Percentiles rank a stretch among this genome's conserved stretches.
Evolutionary conservation across 75 land plant genomes (phyloP).

Genomic region (Cryptomeria japonica): DNA sequence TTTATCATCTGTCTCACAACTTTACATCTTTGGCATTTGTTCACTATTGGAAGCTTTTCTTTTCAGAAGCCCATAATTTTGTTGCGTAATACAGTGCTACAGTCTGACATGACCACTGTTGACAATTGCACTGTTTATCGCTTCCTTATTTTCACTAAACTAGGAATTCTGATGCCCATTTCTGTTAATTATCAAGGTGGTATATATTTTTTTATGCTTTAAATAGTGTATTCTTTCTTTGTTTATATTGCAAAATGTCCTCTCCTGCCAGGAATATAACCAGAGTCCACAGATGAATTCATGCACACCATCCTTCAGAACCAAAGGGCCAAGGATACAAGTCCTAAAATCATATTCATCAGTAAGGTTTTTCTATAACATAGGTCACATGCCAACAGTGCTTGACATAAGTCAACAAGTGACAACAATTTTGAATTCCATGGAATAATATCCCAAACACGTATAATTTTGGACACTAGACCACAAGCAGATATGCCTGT

Average conservation of each 20-base stretch:
- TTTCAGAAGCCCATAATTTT: neutral
- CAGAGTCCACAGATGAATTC: neutral
- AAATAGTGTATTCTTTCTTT: neutral
- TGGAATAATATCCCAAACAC: neutral
- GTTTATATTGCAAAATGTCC: neutral
- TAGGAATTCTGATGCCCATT: neutral
- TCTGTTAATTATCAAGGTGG: neutral
- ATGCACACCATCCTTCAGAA: neutral
- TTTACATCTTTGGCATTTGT: neutral
- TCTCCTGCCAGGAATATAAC: neutral
- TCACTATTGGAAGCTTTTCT: neutral
- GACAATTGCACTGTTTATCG: neutral
- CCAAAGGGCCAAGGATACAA: neutral
- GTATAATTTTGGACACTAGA: neutral
- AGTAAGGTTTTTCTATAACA: neutral
- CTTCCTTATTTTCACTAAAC: neutral
- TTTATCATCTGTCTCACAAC: neutral
- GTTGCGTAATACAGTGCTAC: neutral
- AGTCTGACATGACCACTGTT: neutral
- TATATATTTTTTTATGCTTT: neutral
- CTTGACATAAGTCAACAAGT: no score
- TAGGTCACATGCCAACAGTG: neutral
- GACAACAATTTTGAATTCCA: neutral
- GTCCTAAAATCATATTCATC: neutral
- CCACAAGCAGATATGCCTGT: neutral